These are phyloP conservation scores for Solanum hybrid DNA, from an alignment of 305 asterid species.

Conservation along the genomic window DNA sequence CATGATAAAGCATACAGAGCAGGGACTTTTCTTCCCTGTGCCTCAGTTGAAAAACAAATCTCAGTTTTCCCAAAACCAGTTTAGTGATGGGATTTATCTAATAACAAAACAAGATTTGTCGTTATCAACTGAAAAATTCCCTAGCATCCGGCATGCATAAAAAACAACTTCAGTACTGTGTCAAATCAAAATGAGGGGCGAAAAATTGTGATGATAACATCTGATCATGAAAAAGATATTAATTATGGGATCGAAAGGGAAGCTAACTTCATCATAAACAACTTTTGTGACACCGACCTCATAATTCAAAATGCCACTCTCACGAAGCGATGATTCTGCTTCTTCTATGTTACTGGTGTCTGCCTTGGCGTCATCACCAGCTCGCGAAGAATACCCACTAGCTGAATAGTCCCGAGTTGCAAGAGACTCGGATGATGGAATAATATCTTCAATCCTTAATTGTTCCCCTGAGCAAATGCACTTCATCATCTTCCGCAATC, in stretches of 20 bases:
- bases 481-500: constrained; percentile 77
- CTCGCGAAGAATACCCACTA: constrained; percentile 78
- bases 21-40: background rate
- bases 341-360: constrained; percentile 86
- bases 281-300: constrained; percentile 44
- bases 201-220: background rate
- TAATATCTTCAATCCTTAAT: constrained; percentile 48
- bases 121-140: background rate
- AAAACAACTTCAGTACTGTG: background rate
- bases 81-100: background rate
- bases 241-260: background rate
- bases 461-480: constrained; percentile 93
- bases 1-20: background rate
- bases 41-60: background rate
- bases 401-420: constrained; percentile 95
- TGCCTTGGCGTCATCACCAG: constrained; percentile 61
- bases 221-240: background rate
- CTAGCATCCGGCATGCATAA: background rate
- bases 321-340: constrained; percentile 88
- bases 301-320: constrained; percentile 78
- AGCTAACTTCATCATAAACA: background rate
- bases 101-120: background rate
- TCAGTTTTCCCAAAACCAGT: background rate
- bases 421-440: constrained; percentile 75
- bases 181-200: background rate